A percentile compares a stretch with the other conserved stretches of the same genome.
Conservation (phyloP, 2,329 filamentous ascomycete species). For the Neurospora sp. region DNA sequence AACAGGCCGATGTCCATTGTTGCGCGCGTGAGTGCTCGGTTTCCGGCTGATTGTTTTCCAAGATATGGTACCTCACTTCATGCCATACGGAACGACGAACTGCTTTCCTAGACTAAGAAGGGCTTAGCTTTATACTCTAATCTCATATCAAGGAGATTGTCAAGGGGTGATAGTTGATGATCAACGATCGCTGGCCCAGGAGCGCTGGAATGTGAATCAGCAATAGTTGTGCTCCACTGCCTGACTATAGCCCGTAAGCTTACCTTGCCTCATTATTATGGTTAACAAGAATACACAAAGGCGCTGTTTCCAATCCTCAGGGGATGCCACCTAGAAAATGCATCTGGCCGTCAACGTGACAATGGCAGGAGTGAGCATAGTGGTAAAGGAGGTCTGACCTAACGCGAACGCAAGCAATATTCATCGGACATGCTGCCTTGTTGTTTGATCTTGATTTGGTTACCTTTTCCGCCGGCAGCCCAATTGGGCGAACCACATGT, state of each 20-base stretch:
- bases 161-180: neutral
- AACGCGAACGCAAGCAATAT: neutral
- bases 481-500: neutral
- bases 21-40: neutral
- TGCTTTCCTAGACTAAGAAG: neutral
- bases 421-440: neutral
- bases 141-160: neutral
- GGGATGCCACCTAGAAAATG: neutral
- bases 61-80: neutral
- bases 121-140: neutral
- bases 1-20: neutral
- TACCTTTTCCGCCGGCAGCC: neutral
- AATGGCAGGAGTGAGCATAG: neutral
- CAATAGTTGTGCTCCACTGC: neutral
- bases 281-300: neutral
- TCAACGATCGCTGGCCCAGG: neutral
- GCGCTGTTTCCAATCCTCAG: neutral
- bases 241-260: neutral
- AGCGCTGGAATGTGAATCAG: neutral
- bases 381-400: neutral
- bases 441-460: neutral
- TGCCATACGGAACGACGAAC: neutral
- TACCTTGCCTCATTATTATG: neutral
- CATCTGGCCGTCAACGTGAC: neutral
- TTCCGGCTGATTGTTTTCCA: neutral